Conservation (phyloP, 257 asterid species). For the Nicotiana undulata region DNA sequence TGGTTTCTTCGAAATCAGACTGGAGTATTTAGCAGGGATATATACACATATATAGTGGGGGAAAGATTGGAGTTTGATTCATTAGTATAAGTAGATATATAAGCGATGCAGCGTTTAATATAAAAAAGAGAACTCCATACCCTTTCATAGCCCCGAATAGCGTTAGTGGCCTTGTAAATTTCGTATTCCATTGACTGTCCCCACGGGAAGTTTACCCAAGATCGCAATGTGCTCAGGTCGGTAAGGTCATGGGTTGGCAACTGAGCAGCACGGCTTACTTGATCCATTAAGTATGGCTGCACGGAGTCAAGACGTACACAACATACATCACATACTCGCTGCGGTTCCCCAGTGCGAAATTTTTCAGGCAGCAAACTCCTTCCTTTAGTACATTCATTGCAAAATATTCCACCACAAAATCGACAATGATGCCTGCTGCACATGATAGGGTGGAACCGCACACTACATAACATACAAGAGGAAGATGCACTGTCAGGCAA, state of each 20-base stretch:
- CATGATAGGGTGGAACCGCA: constrained; percentile 89
- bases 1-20: not conserved
- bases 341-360: constrained; percentile 66
- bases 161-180: constrained; percentile 92
- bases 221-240: constrained; percentile 91
- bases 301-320: constrained; percentile 82
- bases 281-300: constrained; percentile 84
- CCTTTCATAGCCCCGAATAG: constrained; percentile 62
- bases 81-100: not conserved
- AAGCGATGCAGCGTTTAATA: not conserved
- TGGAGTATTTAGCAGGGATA: not conserved
- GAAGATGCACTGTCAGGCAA: constrained; percentile 88
- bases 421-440: constrained; percentile 99
- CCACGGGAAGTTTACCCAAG: constrained; percentile 99
- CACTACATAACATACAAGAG: constrained; percentile 87
- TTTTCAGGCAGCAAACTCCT: constrained; percentile 83
- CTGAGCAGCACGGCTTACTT: constrained; percentile 90
- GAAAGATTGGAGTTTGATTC: not conserved
- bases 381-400: constrained; percentile 82
- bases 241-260: constrained; percentile 86
- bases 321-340: constrained; percentile 96
- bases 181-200: constrained; percentile 97
- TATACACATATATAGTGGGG: not conserved
- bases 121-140: constrained; percentile 23
- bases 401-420: constrained; percentile 90